Percentiles rank a stretch among this genome's conserved stretches.
Conservation (phyloP, 768 basidiomycete species). For the Mycena kentingensis region DNA sequence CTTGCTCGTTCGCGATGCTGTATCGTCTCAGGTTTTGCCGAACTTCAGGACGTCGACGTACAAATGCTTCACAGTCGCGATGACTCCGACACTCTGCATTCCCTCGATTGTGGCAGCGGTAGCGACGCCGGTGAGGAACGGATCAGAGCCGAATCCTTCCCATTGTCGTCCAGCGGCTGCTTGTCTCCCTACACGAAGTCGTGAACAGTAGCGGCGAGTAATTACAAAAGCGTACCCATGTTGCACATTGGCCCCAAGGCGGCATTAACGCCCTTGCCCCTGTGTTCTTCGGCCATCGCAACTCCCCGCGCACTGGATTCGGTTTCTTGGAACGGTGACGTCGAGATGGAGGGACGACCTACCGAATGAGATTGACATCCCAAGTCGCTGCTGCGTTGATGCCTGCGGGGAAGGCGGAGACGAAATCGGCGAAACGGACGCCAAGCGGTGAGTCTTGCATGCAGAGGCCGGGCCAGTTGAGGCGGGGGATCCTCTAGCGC, state of each 20-base stretch:
- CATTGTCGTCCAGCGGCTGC: slow-evolving; percentile 41
- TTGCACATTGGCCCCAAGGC: slow-evolving; percentile 31
- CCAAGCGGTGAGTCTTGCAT: slow-evolving; percentile 56
- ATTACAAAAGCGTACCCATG: slow-evolving; percentile 10
- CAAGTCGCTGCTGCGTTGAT: slow-evolving; percentile 63
- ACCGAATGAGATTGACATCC: slow-evolving; percentile 22
- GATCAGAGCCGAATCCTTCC: slow-evolving; percentile 50
- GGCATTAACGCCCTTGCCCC: slow-evolving; percentile 48
- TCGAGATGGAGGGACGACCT: background rate
- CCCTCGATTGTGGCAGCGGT: slow-evolving; percentile 41
- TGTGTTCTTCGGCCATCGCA: slow-evolving; percentile 64
- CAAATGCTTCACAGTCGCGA: slow-evolving; percentile 39
- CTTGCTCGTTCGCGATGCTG: slow-evolving; percentile 26
- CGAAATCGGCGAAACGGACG: slow-evolving; percentile 55
- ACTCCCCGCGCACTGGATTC: slow-evolving; percentile 51
- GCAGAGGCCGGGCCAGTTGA: slow-evolving; percentile 26
- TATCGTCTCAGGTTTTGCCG: background rate
- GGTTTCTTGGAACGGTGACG: slow-evolving; percentile 40
- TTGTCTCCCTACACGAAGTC: slow-evolving; percentile 3
- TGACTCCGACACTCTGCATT: slow-evolving; percentile 39
- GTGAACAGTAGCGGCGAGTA: background rate
- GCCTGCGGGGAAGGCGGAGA: slow-evolving; percentile 59
- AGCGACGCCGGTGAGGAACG: slow-evolving; percentile 43
- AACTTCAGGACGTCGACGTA: slow-evolving; percentile 13
- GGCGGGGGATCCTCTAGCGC: slow-evolving; percentile 28